Evolutionary conservation across 345 rosid genomes (phyloP).

Genomic region (Eutrema heterophyllum): DNA sequence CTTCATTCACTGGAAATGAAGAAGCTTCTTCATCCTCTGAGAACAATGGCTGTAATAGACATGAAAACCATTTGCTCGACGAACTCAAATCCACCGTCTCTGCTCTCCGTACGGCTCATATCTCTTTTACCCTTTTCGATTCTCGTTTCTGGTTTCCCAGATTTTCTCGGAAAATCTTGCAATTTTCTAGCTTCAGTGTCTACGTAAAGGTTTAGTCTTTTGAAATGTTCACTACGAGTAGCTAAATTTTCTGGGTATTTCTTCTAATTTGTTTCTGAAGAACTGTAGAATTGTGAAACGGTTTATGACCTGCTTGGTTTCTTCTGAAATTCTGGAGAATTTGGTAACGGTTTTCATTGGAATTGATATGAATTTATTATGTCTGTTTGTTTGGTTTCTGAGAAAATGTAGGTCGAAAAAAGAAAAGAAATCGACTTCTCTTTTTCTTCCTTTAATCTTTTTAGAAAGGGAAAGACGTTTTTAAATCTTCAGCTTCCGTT

Average conservation of each 20-base stretch:
- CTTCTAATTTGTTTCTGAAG: not conserved
- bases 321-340: slow-evolving; percentile 3
- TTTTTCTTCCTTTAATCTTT: not conserved
- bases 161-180: not conserved
- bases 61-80: slow-evolving; percentile 9
- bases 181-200: not conserved
- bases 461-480: not conserved
- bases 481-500: not conserved
- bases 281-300: not conserved
- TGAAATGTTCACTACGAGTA: not conserved
- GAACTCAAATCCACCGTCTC: slow-evolving; percentile 36
- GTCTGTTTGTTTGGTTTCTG: not conserved
- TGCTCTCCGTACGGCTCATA: slow-evolving; percentile 23
- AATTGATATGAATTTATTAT: not conserved
- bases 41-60: slow-evolving; percentile 3
- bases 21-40: slow-evolving; percentile 8
- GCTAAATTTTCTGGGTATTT: not conserved
- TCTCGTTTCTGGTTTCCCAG: not conserved
- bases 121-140: slow-evolving; percentile 7
- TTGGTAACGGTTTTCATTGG: slow-evolving; percentile 1
- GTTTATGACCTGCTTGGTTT: not conserved
- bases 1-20: not conserved
- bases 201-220: not conserved
- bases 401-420: not conserved
- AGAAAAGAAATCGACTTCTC: not conserved